Evolutionary conservation across 352 stramenopile species (phyloP), one percentile per base, ranked within the genome.

Genomic region (Pythium pyrilobum): DNA sequence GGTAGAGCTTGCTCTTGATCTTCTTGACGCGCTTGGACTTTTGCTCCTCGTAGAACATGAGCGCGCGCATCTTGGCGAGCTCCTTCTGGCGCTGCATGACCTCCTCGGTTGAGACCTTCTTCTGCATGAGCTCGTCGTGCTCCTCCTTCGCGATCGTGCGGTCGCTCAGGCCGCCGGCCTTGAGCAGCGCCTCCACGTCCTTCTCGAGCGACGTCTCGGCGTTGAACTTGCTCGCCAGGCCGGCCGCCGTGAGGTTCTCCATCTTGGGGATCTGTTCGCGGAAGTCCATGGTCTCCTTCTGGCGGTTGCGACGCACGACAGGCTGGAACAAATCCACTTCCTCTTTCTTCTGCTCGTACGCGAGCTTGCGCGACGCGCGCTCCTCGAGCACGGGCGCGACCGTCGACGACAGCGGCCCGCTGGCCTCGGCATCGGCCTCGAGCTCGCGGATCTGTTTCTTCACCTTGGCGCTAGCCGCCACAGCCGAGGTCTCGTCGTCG

Each of bases 1-100:
- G 89, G 80, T 98, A 99, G 28, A 98, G 92, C 65, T 99, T 99
- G 29, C 90, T 98, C 75, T 99, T 99, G 67, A 99, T 99, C 74
- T 99, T 99, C 76, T 99, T 99, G 25, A 99, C 95, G 28, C 97
- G 94, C 62, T 97, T 90, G 43, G 89, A 70, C 67, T 99, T 99
- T 71, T 98, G 91, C 72, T 99, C 96, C 39, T 99, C 90, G 71
- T 99, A 99, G 59, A 99, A 99, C 65, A 99, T 85, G 37, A 99
- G 75, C 48, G 95, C 85, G 37, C 96, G 85, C 71, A 99, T 92
- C 67, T 98, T 98, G 2, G 95, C 80, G 25, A 99, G 71, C 64
- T 99, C 92, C 33, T 82, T 81, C 56, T 97, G 87, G 5, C 90
- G 85, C 38, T 77, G 73, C 48, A 78, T 63, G 38, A 97, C 85